Base-by-base conservation (phyloP, 352 stramenopile genomes). In the Lagenidium sp. region DNA sequence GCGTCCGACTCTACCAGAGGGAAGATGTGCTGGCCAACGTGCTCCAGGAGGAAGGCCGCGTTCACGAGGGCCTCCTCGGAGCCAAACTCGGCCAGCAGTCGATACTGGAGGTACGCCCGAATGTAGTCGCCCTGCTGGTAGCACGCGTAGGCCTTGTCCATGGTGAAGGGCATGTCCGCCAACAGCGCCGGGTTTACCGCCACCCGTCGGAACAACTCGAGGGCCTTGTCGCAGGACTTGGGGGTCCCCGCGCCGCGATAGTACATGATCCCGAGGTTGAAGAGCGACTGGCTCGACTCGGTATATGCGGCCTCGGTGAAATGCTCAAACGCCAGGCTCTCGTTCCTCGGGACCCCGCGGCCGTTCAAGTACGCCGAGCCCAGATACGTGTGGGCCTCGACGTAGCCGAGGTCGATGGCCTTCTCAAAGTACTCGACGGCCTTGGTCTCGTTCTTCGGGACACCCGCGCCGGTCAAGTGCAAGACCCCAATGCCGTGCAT, bases 261-360 rank as follows among this genome's bases (percentile, higher is more conserved):
- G 45, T 88, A 67, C 78, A 91, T 79, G 26, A 85, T 60, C 3
- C 65, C 78, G n/a, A 88, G 44, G 36, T 87, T 84, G 46, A 85
- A 83, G 12, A 82, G 32, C 11, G 73, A 57, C 35, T 81, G 69
- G 24, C 60, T 77, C 5, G 70, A 82, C 40, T 75, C 42, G 1
- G 60, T 62, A 21, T 50, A 55, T 1, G 68, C 63, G n/a, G 78
- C 78, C 13, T 72, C 50, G 26, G 60, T 44, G 35, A 85, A 88
- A 38, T 91, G 73, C 19, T 67, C 54, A 21, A 84, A 85, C 4
- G 72, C 74, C 7, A 55, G 44, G 11, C 62, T 52, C 20, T 61
- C 50, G 40, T 87, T 76, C n/a, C 61, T 46, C 1, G 36, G 31
- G 16, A 78, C 75, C 11, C 70, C 78, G 3, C 65, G 47, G 22